phyloP scores from a whole-genome alignment of 441 rosid genomes.

The Bruguiera hainesii region DNA sequence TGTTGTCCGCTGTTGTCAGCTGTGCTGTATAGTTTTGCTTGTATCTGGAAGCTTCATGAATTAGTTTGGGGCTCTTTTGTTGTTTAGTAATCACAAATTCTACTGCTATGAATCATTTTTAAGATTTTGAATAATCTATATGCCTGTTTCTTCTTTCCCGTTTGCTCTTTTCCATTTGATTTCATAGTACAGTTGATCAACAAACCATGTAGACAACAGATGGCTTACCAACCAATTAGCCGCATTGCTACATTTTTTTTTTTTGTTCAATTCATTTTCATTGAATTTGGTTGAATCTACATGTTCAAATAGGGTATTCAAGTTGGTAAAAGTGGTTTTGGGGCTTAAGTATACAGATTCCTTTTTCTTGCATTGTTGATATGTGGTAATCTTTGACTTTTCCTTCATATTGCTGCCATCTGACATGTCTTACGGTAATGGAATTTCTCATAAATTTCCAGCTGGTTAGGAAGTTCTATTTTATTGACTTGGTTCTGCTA shows the following conservation, averaged over 20 bases:
- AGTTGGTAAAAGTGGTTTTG: conserved; percentile 29
- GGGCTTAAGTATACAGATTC: conserved; percentile 4
- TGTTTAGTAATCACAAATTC: not conserved
- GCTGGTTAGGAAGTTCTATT: not conserved
- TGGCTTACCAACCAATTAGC: not conserved
- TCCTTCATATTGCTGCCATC: conserved; percentile 11
- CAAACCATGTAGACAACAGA: not conserved
- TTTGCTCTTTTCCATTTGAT: not conserved
- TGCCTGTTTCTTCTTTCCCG: not conserved
- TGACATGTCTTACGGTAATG: conserved; percentile 4
- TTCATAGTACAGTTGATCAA: not conserved
- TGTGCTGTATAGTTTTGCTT: conserved; percentile 17
- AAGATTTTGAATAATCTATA: not conserved
- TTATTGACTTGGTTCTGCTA: not conserved
- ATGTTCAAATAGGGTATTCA: conserved; percentile 15
- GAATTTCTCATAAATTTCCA: not conserved
- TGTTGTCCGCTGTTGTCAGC: conserved; percentile 23
- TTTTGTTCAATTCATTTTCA: not conserved
- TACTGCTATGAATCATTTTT: not conserved
- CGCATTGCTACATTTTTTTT: not conserved
- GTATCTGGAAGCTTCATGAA: conserved; percentile 22
- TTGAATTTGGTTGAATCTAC: conserved; percentile 17
- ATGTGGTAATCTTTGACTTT: conserved; percentile 25
- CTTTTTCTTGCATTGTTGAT: not conserved
- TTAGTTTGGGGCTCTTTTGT: not conserved